Percentiles rank a stretch among this genome's conserved stretches.
Evolutionary conservation across 805 yeast genomes (phyloP).

Genomic region (Teunomyces stri): DNA sequence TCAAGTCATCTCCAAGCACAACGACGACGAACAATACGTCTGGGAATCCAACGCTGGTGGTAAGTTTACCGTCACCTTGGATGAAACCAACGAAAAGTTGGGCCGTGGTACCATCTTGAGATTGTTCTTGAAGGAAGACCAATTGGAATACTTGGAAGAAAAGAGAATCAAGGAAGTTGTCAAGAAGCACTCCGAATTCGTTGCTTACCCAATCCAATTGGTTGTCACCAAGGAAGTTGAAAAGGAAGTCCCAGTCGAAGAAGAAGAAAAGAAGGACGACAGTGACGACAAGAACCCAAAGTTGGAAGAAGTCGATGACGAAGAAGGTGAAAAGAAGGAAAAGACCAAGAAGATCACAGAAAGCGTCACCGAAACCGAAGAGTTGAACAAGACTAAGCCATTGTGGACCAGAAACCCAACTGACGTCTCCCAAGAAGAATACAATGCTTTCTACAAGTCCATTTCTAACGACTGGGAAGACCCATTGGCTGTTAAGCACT

Average conservation of each 20-base stretch:
- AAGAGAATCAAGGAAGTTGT: constrained; percentile 99
- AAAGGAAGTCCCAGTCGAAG: constrained; percentile 91
- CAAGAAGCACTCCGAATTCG: constrained; percentile 99
- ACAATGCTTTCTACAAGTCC: constrained; percentile 98
- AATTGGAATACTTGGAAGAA: constrained; percentile 98
- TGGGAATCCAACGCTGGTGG: constrained; percentile 99
- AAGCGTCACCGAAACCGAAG: constrained; percentile 92
- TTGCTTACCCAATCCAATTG: constrained; percentile 97
- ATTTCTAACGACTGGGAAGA: constrained; percentile 99
- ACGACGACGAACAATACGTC: constrained; percentile 98
- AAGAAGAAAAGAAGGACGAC: constrained; percentile 45
- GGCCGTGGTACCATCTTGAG: constrained; percentile 95
- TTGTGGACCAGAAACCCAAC: constrained; percentile 99
- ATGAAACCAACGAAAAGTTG: constrained; percentile 79
- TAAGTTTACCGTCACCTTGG: constrained; percentile 93
- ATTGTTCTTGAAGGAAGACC: constrained; percentile 97
- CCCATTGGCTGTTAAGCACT: constrained; percentile 98
- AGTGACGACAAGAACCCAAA: constrained; percentile 65
- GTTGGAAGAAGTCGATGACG: constrained; percentile 75
- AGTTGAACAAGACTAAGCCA: constrained; percentile 97
- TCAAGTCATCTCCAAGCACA: constrained; percentile 96
- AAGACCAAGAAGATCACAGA: constrained; percentile 91
- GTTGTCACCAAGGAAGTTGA: constrained; percentile 98
- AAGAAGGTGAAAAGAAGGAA: constrained; percentile 58
- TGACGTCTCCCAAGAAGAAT: constrained; percentile 96